Percentiles rank a stretch among this genome's conserved stretches.
phyloP scores from a whole-genome alignment of 306 rosid genomes.

The Rosa multiflora region DNA sequence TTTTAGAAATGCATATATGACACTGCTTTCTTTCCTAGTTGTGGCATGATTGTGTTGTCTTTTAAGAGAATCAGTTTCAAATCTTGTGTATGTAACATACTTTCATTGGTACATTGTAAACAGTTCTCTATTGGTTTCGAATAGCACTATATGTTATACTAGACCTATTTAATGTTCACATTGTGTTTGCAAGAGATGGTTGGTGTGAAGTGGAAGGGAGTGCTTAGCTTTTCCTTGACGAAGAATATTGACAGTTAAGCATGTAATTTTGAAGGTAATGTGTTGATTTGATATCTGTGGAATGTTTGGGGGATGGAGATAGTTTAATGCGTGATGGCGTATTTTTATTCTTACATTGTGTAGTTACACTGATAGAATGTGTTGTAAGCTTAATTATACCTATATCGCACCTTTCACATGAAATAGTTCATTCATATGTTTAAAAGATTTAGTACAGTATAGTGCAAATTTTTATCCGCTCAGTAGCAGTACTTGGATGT shows the following conservation, averaged over 20 bases:
- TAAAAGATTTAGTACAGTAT: background rate
- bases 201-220: conserved; percentile 90
- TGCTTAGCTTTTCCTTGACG: conserved; percentile 73
- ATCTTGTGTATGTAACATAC: conserved; percentile 92
- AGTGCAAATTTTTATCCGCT: background rate
- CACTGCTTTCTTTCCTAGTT: conserved; percentile 54
- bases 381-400: background rate
- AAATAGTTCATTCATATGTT: background rate
- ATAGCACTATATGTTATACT: conserved; percentile 35
- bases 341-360: conserved; percentile 14
- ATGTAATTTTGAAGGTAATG: conserved; percentile 60
- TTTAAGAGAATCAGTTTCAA: conserved; percentile 51
- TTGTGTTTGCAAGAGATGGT: conserved; percentile 96
- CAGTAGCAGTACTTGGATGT: conserved; percentile 3
- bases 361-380: background rate
- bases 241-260: conserved; percentile 67
- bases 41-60: conserved; percentile 55
- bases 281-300: conserved; percentile 59
- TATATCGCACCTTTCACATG: background rate
- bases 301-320: conserved; percentile 44
- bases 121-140: conserved; percentile 54
- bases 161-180: conserved; percentile 65
- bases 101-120: conserved; percentile 68
- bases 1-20: conserved; percentile 47
- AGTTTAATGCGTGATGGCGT: conserved; percentile 28